Evolutionary conservation across 129 eudicot species (phyloP).

Genomic region (Lactuca saligna): DNA sequence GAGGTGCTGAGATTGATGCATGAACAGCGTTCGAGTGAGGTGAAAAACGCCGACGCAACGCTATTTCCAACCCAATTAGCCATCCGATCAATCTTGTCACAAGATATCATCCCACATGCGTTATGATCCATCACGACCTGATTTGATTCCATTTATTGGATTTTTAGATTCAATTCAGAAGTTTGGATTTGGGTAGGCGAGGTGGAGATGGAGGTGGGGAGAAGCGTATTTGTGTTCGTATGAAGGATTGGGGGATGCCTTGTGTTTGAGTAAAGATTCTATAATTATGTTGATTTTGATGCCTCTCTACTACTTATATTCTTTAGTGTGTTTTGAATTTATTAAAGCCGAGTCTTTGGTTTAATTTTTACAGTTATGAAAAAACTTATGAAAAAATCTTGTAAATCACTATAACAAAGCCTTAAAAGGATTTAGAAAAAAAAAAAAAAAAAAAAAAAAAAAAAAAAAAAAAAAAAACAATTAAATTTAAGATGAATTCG

Average conservation of each 20-base stretch:
- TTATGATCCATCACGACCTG: constrained; percentile 18
- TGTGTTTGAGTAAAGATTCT: constrained; percentile 21
- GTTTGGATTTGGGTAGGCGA: neutral
- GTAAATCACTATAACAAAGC: too few species aligned
- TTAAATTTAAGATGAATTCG: too few species aligned
- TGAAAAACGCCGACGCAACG: constrained; percentile 73
- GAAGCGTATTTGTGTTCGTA: neutral
- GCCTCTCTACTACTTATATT: too few species aligned
- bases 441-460: too few species aligned
- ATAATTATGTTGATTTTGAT: neutral
- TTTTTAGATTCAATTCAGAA: neutral
- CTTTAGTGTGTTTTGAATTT: too few species aligned
- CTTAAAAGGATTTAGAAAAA: too few species aligned
- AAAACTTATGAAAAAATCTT: too few species aligned
- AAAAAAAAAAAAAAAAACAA: too few species aligned
- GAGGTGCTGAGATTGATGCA: constrained; percentile 67
- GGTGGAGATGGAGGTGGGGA: neutral
- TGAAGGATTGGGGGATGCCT: constrained; percentile 14
- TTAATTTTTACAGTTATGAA: too few species aligned
- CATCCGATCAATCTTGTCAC: constrained; percentile 57
- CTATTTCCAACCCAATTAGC: constrained; percentile 72
- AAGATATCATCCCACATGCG: constrained; percentile 33
- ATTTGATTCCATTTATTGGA: constrained; percentile 15
- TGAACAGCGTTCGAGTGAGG: constrained; percentile 75
- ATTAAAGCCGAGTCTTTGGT: too few species aligned